Conservation (phyloP, 305 asterid species). For the Nicotiana rustica region DNA sequence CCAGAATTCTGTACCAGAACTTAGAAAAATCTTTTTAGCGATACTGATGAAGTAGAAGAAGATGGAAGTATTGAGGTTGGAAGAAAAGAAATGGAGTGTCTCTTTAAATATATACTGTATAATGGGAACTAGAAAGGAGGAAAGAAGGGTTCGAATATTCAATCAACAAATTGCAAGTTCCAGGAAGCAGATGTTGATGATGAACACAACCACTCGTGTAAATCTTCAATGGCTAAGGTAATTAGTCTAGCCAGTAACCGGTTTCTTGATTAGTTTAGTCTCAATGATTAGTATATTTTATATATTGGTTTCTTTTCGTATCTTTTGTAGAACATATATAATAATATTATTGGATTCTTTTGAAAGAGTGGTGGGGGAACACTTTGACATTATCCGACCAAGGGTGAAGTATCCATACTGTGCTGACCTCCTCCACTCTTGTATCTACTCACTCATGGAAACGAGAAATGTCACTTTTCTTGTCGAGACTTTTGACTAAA, state of each 20-base stretch:
- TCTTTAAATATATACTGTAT: background rate
- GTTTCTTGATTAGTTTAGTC: background rate
- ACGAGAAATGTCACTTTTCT: background rate
- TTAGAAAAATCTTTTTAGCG: background rate
- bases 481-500: background rate
- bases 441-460: background rate
- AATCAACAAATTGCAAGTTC: conserved; percentile 21
- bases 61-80: background rate
- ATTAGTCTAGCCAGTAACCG: background rate
- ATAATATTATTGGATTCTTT: background rate
- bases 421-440: conserved; percentile 8
- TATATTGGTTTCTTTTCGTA: background rate
- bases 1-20: background rate
- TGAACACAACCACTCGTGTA: conserved; percentile 14
- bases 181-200: conserved; percentile 7
- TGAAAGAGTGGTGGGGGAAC: conserved; percentile 19
- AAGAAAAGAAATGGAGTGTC: background rate
- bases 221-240: background rate
- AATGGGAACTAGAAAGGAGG: background rate
- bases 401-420: conserved; percentile 13
- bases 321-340: background rate
- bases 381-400: background rate
- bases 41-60: conserved; percentile 4
- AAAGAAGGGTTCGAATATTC: conserved; percentile 8
- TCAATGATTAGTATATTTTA: background rate